phyloP scores from a whole-genome alignment of 148 eudicot species.

The Vaccinium myrtillus region DNA sequence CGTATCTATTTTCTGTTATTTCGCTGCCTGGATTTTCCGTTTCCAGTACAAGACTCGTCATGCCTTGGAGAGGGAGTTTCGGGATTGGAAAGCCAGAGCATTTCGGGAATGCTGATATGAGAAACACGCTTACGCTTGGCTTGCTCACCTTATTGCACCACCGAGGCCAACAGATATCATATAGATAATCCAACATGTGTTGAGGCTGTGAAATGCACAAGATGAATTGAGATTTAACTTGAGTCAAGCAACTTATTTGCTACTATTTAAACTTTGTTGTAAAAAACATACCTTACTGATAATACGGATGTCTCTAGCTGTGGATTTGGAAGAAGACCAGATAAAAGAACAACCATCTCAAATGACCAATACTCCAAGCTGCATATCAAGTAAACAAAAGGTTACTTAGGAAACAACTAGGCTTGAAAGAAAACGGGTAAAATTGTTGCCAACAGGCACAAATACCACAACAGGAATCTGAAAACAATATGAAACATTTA shows the following conservation, averaged over 20 bases:
- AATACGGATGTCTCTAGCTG: slow-evolving; percentile 66
- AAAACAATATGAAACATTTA: background rate
- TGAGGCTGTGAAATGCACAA: slow-evolving; percentile 42
- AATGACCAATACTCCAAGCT: slow-evolving; percentile 60
- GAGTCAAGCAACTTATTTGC: background rate
- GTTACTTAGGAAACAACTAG: background rate
- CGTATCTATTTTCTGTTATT: background rate
- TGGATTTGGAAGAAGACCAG: slow-evolving; percentile 65
- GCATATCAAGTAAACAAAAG: slow-evolving; percentile 13
- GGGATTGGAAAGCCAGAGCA: background rate
- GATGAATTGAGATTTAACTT: background rate
- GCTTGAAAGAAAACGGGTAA: background rate
- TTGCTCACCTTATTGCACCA: slow-evolving; percentile 57
- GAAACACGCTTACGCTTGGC: background rate
- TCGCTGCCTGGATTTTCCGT: background rate
- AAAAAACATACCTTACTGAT: slow-evolving; percentile 51
- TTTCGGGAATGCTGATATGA: too few species aligned
- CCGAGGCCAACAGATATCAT: slow-evolving; percentile 76
- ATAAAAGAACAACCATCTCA: slow-evolving; percentile 50
- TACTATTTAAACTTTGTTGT: background rate
- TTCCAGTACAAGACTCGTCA: background rate
- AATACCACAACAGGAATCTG: background rate
- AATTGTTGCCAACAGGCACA: background rate
- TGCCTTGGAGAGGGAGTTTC: background rate
- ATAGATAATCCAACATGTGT: slow-evolving; percentile 79